Base-by-base conservation (phyloP, 2,329 filamentous ascomycete species). In the Fusarium subglutinans region DNA sequence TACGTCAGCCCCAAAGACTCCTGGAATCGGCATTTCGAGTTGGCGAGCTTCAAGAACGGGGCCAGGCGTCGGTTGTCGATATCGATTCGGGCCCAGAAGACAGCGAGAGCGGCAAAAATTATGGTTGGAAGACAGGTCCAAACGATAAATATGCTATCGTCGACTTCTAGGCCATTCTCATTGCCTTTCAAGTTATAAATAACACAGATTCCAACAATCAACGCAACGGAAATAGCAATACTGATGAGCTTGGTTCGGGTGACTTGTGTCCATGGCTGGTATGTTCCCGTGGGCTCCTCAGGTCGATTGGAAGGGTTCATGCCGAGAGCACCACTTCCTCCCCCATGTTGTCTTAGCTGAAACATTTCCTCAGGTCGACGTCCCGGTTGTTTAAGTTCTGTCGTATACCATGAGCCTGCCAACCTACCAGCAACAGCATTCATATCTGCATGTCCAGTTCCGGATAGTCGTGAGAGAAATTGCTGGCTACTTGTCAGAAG, bases 401-500 rank as follows among this genome's bases (percentile, higher is more conserved):
- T 77, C 13, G 78, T 78, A 50, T 80, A 80, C 76, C 78, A 80
- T n/a, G 77, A 75, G 6, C 77, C 78, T n/a, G 72, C 66, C 24
- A 80, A 59, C 33, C 68, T 75, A 20, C 72, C 63, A 18, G 71
- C 65, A 28, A 80, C 75, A 8, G 64, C 64, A 13, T 73, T 63
- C 72, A 80, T 77, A 33, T 61, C 66, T 13, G 71, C 70, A 24
- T 74, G 72, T 24, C 79, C 79, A 15, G 78, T 78, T 3, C 76
- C 74, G 5, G 66, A 69, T 20, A 80, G 53, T 20, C 76, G 69
- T 1, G 72, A 61, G 18, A 80, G 62, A 37, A 80, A 72, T 40
- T 77, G 72, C 14, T 70, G 71, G 44, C 79, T 80, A 47, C 73
- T 78, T 6, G 75, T 50, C 11, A 80, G 69, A 26, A 80, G 61